Evolutionary conservation across 2,329 filamentous ascomycete genomes (phyloP), one percentile per base, ranked within the genome.

Genomic region (Capronia coronata): DNA sequence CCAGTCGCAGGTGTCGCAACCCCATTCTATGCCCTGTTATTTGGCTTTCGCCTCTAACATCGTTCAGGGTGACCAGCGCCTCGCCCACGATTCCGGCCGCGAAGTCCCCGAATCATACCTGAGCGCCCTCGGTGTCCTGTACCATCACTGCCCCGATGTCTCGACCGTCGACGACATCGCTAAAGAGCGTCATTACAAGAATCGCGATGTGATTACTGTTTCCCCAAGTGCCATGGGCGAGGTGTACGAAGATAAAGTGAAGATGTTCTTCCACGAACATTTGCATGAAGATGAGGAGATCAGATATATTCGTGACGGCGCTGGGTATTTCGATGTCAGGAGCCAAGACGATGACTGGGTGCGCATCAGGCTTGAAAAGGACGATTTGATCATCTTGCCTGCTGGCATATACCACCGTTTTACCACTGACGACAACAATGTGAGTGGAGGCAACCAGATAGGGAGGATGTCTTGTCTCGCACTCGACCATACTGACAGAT

Each of bases 271-370:
- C 73, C 68, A 86, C 62, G 93, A 98, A 75, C 93, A 98, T 68
- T 69, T 98, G 62, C 93, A 98, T 66, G 93, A 98, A 73, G 93
- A 98, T 61, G 93, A 98, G 72, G 93, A 98, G 76, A 98, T 98
- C 59, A 77, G 93, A 41, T 98, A 96, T 64, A 90, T 98, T 59
- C 76, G 88, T 25, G 90, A 84, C 54, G 93, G 93, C 0, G 78
- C 80, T 48, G 93, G 93, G 0, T 98, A 86, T 68, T 98, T 98
- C 65, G 93, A 98, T 69, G 90, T 98, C 2, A 76, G 93, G 42
- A 84, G 81, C 63, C 75, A 85, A 67, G 79, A 78, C 16, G 91
- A 97, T 64, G 81, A 86, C 58, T 98, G 93, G 93, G 80, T 98
- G 51, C 76, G 93, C 51, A 89, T 98, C 54, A 73, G 76, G 62